phyloP scores from a whole-genome alignment of 257 asterid species.

The Solanum bulbocastanum region DNA sequence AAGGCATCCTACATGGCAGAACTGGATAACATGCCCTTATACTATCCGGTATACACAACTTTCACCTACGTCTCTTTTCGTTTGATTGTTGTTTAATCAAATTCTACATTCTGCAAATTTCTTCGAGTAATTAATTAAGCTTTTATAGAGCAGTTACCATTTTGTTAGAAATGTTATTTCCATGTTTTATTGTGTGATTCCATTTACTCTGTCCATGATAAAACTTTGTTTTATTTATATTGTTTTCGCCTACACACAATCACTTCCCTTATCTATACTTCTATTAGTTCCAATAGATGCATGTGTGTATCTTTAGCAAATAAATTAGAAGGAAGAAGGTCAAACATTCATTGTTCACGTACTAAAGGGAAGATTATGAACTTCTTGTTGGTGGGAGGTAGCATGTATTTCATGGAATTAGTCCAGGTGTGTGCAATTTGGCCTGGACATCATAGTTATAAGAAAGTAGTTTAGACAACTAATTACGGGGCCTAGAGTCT shows the following conservation, averaged over 20 bases:
- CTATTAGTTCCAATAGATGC: neutral
- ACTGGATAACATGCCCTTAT: constrained; percentile 54
- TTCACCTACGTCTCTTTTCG: neutral
- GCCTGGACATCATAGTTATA: neutral
- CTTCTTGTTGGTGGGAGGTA: neutral
- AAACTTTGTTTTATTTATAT: neutral
- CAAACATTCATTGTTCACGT: neutral
- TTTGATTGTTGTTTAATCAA: neutral
- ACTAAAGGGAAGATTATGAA: neutral
- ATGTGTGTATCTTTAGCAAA: neutral
- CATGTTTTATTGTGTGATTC: neutral
- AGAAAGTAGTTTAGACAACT: neutral
- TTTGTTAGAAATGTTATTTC: neutral
- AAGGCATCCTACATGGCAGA: constrained; percentile 59
- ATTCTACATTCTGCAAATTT: neutral
- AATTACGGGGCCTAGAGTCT: neutral
- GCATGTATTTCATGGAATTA: neutral
- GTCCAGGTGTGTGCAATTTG: neutral
- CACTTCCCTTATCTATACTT: neutral
- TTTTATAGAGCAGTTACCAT: neutral
- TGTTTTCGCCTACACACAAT: neutral
- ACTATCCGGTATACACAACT: constrained; percentile 46
- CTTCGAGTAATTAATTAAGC: neutral
- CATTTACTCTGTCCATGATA: neutral
- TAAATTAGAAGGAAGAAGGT: neutral